Evolutionary conservation across 2,329 filamentous ascomycete species (phyloP), one percentile per base, ranked within the genome.

Genomic region (Claviceps fusiformis): DNA sequence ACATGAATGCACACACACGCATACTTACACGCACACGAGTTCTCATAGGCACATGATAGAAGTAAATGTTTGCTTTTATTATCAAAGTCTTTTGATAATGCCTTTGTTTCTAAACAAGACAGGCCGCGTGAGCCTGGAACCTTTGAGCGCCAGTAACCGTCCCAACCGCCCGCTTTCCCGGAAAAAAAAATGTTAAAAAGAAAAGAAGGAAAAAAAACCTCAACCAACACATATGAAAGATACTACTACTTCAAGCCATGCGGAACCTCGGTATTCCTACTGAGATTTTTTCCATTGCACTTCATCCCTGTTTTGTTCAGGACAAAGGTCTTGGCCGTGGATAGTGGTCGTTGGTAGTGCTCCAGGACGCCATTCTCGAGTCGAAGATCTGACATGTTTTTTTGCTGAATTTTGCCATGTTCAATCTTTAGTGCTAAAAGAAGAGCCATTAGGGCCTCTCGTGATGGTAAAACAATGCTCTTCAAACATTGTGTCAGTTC

Each of bases 361-460:
- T 60, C 55, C 54, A 59, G 59, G 59, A 56, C 59, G 58, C 60
- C 58, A 61, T 59, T 64, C 59, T 62, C 59, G 48, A 58, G 57
- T 53, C 62, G 59, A 58, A 62, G 57, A 60, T 52, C 53, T 56
- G 56, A 56, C 51, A 55, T 50, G 31, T 60, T 58, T 58, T 58
- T 62, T 43, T 58, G 60, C 52, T 55, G 59, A 47, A 70, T 65
- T 62, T 65, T 71, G 55, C 65, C 63, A 60, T 73, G 69, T 61
- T 78, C 72, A 45, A 73, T 64, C 54, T 65, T 68, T 7, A 78
- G 62, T 55, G 69, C 67, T 74, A 74, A 79, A 56, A 75, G 59
- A 37, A 79, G 64, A 8, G 76, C 72, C 60, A 79, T 62, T 58
- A 79, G 65, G 46, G 71, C 68, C 63, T 78, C 75, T 61, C 65